Conservation (phyloP, 192 early-diverging fungal genomes). For the Entomortierella chlamydospora region DNA sequence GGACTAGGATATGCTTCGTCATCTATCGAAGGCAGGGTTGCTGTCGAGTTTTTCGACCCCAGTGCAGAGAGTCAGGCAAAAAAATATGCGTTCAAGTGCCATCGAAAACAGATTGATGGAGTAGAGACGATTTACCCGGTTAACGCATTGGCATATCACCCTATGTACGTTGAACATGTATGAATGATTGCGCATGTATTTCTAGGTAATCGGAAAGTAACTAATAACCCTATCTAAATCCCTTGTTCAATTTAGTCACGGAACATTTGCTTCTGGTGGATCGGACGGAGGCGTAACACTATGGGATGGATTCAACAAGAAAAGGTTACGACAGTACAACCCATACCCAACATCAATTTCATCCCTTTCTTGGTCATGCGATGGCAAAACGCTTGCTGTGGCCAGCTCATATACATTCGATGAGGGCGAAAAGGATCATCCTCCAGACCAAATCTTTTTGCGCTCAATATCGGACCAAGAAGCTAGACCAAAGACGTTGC, state of each 20-base stretch:
- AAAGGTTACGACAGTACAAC: constrained; percentile 86
- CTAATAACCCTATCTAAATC: background rate
- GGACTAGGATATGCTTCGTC: constrained; percentile 87
- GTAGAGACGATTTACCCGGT: constrained; percentile 92
- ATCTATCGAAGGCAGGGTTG: constrained; percentile 95
- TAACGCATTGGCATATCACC: constrained; percentile 93
- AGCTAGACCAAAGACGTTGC: constrained; percentile 44
- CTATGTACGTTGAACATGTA: constrained; percentile 77
- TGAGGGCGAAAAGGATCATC: constrained; percentile 90
- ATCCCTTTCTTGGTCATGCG: constrained; percentile 82
- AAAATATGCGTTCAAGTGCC: constrained; percentile 98
- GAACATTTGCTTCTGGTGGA: constrained; percentile 97
- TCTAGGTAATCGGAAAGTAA: too few relatives aligned
- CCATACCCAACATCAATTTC: constrained; percentile 86
- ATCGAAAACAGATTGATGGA: constrained; percentile 82
- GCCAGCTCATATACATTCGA: constrained; percentile 96
- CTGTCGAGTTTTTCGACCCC: constrained; percentile 92
- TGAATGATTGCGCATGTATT: too few relatives aligned
- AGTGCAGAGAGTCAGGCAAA: constrained; percentile 72
- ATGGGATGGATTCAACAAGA: constrained; percentile 94
- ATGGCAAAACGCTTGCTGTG: constrained; percentile 84
- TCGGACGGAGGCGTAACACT: constrained; percentile 91
- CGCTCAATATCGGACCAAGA: constrained; percentile 66
- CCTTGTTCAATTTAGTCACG: constrained; percentile 63
- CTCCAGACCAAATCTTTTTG: constrained; percentile 84